These are phyloP conservation scores for Dichomitus squalens DNA, from an alignment of 1,284 basidiomycete species.

Conservation along the genomic window DNA sequence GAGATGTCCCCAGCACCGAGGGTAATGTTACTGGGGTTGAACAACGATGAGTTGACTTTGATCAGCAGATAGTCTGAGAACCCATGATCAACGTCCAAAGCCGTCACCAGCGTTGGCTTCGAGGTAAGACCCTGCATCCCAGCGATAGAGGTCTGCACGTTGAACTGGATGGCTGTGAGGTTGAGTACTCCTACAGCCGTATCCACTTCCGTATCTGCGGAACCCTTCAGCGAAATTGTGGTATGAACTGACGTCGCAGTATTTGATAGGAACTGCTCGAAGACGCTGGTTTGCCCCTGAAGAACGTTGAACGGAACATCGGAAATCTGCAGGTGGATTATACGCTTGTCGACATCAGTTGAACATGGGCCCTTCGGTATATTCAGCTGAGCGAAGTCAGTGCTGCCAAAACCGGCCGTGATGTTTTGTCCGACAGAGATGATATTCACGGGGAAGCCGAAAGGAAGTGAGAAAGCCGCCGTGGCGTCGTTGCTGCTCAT, in stretches of 20 bases:
- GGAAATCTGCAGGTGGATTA: constrained; percentile 65
- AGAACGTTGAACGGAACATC: constrained; percentile 65
- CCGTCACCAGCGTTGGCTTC: constrained; percentile 57
- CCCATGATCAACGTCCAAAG: constrained; percentile 73
- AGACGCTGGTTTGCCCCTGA: constrained; percentile 51
- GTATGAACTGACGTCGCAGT: constrained; percentile 57
- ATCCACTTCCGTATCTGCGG: constrained; percentile 58
- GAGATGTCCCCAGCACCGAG: constrained; percentile 69
- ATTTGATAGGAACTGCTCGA: constrained; percentile 67
- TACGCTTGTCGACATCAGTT: constrained; percentile 65
- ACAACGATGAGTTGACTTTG: constrained; percentile 57
- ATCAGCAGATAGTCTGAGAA: constrained; percentile 71
- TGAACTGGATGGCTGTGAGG: constrained; percentile 64
- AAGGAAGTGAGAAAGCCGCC: constrained; percentile 72
- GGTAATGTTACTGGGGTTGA: constrained; percentile 74
- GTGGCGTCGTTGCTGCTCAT: constrained; percentile 65
- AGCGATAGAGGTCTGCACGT: constrained; percentile 60
- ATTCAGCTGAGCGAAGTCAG: constrained; percentile 63
- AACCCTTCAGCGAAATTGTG: constrained; percentile 60
- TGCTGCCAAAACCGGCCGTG: constrained; percentile 54
- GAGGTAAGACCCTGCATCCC: constrained; percentile 72
- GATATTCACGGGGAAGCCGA: constrained; percentile 74
- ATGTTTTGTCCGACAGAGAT: constrained; percentile 65
- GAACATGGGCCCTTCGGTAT: constrained; percentile 62
- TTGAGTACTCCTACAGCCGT: constrained; percentile 73